Evolutionary conservation across 2,329 filamentous ascomycete species (phyloP), one percentile per base, ranked within the genome.

Genomic region (Ophiocordyceps camponoti-rufipedis): DNA sequence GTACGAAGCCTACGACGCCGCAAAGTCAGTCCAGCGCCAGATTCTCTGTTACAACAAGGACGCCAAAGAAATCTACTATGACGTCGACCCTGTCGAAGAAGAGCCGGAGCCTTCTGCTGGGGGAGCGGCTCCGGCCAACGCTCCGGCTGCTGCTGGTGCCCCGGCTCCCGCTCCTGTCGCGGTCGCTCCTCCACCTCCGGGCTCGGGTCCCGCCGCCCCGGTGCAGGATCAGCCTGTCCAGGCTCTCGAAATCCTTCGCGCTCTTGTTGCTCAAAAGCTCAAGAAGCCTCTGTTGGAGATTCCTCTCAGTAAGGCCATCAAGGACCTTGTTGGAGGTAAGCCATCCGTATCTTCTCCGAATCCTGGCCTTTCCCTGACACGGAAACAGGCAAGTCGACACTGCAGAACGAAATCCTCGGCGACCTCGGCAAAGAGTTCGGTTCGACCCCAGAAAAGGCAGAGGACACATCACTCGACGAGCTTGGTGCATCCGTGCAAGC

Each of bases 21-120:
- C 91, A 50, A 89, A 89, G 58, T 95, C 89, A 8, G 82, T 96
- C 41, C 88, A 95, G 68, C 80, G 91, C 62, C 89, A 96, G 65
- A 95, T 98, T 61, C 77, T 98, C 47, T 96, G 91, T 72, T 98
- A 96, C 72, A 96, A 94, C 73, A 98, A 98, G 66, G 91, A 98
- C 60, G 84, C 87, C 47, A 96, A 95, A 64, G 91, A 98, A 65
- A 98, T 98, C 53, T 98, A 98, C 72, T 98, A 98, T 66, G 89
- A 95, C 60, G 88, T 94, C 41, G 91, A 98, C 58, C 91, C 91
- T 0, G 71, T 94, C 29, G 86, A 93, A 58, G 91, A 98, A 47
- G 91, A 96, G 64, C 75, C 82, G 42, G 82, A 82, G 57, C 69
- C 80, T 1, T 62, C 69, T 12, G 65, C 71, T 23, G 58, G 71